Evolutionary conservation across 768 basidiomycete species (phyloP).

Genomic region (Mycena olivaceomarginata): DNA sequence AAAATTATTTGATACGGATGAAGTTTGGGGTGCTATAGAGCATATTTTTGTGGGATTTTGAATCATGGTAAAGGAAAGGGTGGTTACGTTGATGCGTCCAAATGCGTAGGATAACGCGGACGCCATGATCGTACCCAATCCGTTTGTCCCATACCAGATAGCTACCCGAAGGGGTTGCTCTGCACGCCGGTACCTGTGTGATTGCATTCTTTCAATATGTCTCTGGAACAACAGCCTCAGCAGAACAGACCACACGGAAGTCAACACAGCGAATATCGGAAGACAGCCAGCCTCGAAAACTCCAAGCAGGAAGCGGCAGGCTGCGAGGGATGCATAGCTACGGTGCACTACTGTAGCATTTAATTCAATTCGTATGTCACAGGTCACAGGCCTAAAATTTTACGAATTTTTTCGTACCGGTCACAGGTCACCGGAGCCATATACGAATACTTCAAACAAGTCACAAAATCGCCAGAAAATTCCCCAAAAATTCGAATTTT

Average conservation of each 20-base stretch:
- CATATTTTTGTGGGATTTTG: conserved; percentile 13
- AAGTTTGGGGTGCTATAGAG: conserved; percentile 6
- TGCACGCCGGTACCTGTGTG: conserved; percentile 13
- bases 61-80: conserved; percentile 9
- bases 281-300: no score
- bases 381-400: no score
- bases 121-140: conserved; percentile 13
- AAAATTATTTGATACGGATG: conserved; percentile 14
- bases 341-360: no score
- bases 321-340: no score
- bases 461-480: no score
- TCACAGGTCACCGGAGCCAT: no score
- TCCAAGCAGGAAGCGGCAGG: no score
- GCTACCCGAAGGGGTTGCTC: conserved; percentile 11
- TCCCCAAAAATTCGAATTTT: no score
- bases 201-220: conserved; percentile 11
- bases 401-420: no score
- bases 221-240: conserved; percentile 2
- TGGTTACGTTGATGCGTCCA: conserved; percentile 13
- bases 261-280: no score
- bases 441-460: no score
- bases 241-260: conserved; percentile 15
- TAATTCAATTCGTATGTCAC: no score
- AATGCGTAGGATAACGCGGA: conserved; percentile 13
- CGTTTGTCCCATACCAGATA: conserved; percentile 4